Evolutionary conservation across 202 grass and related monocot genomes (phyloP), one percentile per base, ranked within the genome.

Genomic region (Alloteropsis angusta): DNA sequence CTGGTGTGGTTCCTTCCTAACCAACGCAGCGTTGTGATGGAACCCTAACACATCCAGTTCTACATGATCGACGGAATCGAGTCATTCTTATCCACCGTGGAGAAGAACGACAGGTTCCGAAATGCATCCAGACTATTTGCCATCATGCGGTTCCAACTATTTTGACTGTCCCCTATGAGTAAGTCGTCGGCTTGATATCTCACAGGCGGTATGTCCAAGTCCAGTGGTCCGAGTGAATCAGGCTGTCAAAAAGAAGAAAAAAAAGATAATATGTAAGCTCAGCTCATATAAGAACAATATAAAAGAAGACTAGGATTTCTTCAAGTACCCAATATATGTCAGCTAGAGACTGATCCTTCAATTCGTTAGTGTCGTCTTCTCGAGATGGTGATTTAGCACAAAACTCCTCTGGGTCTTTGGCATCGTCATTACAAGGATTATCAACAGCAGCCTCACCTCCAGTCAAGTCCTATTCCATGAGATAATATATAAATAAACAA

Each of bases 221-320:
- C 96, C 80, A 99, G 77, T 76, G 87, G 92, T 77, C 88, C 96
- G 52, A 99, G 84, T 73, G 96, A 99, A 89, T 99, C 96, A 62
- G 90, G 82, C 92, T 99, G 86, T 61, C 72, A 75, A 46, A 50
- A 81, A 30, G 28, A 30, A 30, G 28, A 30, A 21, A 65, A 6
- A 67, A 61, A n/a, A n/a, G n/a, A n/a, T n/a, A n/a, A n/a, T n/a
- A 55, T 23, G 73, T 74, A 72, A 78, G 50, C 3, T 56, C 30
- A 77, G 13, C 65, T 56, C 41, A 63, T 28, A 58, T 59, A 59
- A 71, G 54, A 42, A 0, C 17, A 62, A 46, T 59, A 49, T 18
- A 23, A 18, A 46, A 52, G 28, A 45, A 71, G 1, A 38, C 9
- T 67, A 58, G 37, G 39, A 71, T 63, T 64, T 21, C 62, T n/a